Conservation (phyloP, 2,329 filamentous ascomycete species). For the Diaporthe batatas region DNA sequence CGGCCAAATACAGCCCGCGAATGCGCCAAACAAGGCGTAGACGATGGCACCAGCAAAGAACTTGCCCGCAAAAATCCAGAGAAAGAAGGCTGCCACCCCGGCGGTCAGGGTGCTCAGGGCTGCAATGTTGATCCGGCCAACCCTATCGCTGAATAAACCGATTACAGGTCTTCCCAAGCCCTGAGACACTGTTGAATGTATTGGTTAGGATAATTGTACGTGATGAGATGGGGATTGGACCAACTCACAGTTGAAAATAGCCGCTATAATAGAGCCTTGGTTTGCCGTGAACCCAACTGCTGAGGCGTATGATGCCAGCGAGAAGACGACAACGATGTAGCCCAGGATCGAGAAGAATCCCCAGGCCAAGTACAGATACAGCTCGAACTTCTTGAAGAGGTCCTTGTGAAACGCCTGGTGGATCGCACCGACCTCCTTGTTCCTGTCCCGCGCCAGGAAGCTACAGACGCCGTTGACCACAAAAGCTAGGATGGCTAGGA, state of each 20-base stretch:
- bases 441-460: conserved; percentile 77
- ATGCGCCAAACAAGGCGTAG: conserved; percentile 76
- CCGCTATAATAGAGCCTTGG: conserved; percentile 79
- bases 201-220: neutral
- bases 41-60: conserved; percentile 76
- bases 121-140: conserved; percentile 82
- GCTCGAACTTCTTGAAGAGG: conserved; percentile 73
- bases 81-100: conserved; percentile 74
- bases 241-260: conserved; percentile 74
- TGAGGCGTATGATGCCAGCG: conserved; percentile 78
- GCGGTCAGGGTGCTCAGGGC: conserved; percentile 73
- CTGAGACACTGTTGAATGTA: conserved; percentile 60
- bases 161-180: conserved; percentile 79
- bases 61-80: conserved; percentile 79
- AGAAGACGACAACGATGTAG: conserved; percentile 84
- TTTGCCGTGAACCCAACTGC: conserved; percentile 75
- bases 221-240: conserved; percentile 44
- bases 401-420: conserved; percentile 75
- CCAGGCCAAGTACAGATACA: conserved; percentile 74
- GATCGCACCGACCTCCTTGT: conserved; percentile 76
- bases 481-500: conserved; percentile 73
- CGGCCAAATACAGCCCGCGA: conserved; percentile 80
- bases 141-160: conserved; percentile 77
- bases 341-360: conserved; percentile 79
- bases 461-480: conserved; percentile 74